These are phyloP conservation scores for Schizosaccharomyces versatilis DNA, from an alignment of 1,139 yeast genomes.

Conservation along the genomic window DNA sequence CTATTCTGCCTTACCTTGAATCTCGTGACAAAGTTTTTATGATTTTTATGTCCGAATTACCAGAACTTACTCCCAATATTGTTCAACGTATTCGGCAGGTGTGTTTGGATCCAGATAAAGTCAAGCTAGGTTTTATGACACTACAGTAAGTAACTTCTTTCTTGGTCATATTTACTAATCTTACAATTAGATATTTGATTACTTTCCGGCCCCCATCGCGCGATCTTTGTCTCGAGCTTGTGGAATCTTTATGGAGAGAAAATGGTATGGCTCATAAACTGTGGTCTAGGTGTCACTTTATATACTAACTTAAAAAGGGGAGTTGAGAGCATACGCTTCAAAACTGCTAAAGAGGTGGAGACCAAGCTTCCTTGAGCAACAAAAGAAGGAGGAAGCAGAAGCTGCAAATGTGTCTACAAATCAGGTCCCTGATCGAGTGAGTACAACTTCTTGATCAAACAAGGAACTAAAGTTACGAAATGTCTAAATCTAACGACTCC, in stretches of 20 bases:
- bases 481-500: too few species aligned
- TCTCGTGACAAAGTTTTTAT: slow-evolving; percentile 57
- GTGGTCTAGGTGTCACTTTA: background rate
- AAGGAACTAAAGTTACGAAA: too few species aligned
- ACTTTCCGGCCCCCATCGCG: slow-evolving; percentile 82
- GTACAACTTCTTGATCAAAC: too few species aligned
- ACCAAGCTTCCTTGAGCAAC: background rate
- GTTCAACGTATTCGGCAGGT: slow-evolving; percentile 46
- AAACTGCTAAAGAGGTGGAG: slow-evolving; percentile 1
- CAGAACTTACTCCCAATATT: slow-evolving; percentile 40
- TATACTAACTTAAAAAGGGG: background rate
- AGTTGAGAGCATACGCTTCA: background rate
- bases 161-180: background rate
- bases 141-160: slow-evolving; percentile 11
- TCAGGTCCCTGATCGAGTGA: too few species aligned
- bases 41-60: slow-evolving; percentile 66
- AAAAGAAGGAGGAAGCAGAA: background rate
- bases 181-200: slow-evolving; percentile 27
- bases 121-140: slow-evolving; percentile 34
- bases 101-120: slow-evolving; percentile 69
- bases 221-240: slow-evolving; percentile 38
- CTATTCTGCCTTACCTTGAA: slow-evolving; percentile 66
- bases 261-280: slow-evolving; percentile 13
- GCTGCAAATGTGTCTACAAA: background rate
- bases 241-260: slow-evolving; percentile 31